Evolutionary conservation across 1,284 basidiomycete species (phyloP).

Genomic region (Moesziomyces aphidis): DNA sequence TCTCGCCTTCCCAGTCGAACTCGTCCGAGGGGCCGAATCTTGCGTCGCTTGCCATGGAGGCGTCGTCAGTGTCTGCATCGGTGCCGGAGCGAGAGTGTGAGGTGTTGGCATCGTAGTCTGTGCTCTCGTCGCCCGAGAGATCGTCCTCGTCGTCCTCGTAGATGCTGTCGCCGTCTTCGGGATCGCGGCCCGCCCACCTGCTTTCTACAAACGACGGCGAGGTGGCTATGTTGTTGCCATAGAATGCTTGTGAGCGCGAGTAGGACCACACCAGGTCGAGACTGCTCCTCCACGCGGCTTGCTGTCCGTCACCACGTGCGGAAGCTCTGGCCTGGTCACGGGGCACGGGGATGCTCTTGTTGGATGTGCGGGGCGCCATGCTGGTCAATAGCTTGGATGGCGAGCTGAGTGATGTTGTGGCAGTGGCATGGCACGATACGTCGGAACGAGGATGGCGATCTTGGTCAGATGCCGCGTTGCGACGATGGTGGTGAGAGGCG

Average conservation of each 20-base stretch:
- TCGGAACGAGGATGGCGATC: background rate
- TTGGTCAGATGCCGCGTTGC: background rate
- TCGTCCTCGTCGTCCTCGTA: conserved; percentile 55
- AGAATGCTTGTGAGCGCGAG: conserved; percentile 66
- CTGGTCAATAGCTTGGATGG: background rate
- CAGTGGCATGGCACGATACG: conserved; percentile 16
- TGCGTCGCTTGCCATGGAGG: conserved; percentile 31
- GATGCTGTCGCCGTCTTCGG: conserved; percentile 53
- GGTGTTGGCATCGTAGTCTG: conserved; percentile 16
- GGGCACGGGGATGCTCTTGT: conserved; percentile 33
- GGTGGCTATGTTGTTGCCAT: conserved; percentile 66
- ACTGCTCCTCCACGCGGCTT: conserved; percentile 57
- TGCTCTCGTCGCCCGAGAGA: conserved; percentile 21
- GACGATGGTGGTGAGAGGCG: background rate
- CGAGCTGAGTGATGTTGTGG: background rate
- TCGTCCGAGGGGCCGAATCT: conserved; percentile 25
- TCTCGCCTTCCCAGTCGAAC: conserved; percentile 52
- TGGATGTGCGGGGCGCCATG: conserved; percentile 31
- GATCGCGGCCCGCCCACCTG: conserved; percentile 62
- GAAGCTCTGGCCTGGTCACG: conserved; percentile 29
- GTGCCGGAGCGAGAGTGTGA: conserved; percentile 27
- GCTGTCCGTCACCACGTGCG: conserved; percentile 24
- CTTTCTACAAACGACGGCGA: conserved; percentile 64
- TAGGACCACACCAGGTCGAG: conserved; percentile 67
- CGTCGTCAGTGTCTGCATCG: conserved; percentile 38